Percentiles rank a stretch among this genome's conserved stretches.
Evolutionary conservation across 1,139 yeast genomes (phyloP).

Genomic region (Ogataea hybrid): DNA sequence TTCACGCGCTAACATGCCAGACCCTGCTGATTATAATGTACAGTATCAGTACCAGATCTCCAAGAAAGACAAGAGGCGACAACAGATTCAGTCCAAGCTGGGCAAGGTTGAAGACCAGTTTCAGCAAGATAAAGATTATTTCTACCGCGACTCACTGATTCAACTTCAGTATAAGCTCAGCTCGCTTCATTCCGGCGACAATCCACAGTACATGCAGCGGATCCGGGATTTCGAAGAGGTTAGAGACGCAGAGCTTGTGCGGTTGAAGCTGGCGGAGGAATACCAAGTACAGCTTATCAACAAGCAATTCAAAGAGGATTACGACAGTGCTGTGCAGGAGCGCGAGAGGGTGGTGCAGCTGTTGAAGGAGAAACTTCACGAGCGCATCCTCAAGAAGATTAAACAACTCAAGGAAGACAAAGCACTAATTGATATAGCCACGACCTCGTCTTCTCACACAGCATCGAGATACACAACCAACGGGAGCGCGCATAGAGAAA

Average conservation of each 20-base stretch:
- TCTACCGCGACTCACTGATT: conserved; percentile 73
- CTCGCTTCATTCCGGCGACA: conserved; percentile 79
- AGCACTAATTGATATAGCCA: conserved; percentile 81
- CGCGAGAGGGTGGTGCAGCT: conserved; percentile 77
- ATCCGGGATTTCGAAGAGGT: conserved; percentile 68
- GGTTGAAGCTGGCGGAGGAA: conserved; percentile 78
- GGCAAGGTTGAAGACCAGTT: conserved; percentile 65
- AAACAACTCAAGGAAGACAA: conserved; percentile 88
- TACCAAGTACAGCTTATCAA: conserved; percentile 79
- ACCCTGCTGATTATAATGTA: conserved; percentile 9
- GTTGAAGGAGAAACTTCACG: conserved; percentile 80
- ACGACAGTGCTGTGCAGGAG: conserved; percentile 71
- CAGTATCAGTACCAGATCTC: conserved; percentile 18
- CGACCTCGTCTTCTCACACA: conserved; percentile 32
- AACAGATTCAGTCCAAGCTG: conserved; percentile 65
- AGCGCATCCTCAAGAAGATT: conserved; percentile 75
- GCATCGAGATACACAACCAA: conserved; percentile 21
- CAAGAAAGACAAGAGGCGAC: conserved; percentile 71
- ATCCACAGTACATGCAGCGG: conserved; percentile 54
- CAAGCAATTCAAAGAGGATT: conserved; percentile 73
- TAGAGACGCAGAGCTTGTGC: conserved; percentile 77
- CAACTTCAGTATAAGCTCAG: conserved; percentile 73
- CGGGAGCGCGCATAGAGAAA: conserved; percentile 14
- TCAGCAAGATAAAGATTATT: conserved; percentile 66
- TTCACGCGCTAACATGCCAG: conserved; percentile 2